A percentile compares a stretch with the other conserved stretches of the same genome.
Conservation (phyloP, 169 alveolate genomes). For the Eimeria falciformis region DNA sequence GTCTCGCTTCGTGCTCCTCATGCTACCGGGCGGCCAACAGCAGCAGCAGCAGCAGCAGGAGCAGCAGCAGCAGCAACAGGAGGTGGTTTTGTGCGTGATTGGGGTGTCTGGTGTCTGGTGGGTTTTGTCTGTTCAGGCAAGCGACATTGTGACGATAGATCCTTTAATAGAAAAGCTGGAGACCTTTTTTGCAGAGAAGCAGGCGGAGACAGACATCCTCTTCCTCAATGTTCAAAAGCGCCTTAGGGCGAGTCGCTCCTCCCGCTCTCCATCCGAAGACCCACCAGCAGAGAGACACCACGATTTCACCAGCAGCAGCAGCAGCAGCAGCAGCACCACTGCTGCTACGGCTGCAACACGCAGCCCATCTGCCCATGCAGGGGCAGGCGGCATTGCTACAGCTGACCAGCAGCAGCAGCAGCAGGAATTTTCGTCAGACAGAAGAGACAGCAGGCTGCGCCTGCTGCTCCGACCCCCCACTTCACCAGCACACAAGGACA, state of each 20-base stretch:
- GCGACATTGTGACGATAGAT: slow-evolving; percentile 53
- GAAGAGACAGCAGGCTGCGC: not conserved
- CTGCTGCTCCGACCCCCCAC: slow-evolving; percentile 5
- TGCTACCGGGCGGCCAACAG: not conserved
- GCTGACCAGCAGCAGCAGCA: slow-evolving; percentile 1
- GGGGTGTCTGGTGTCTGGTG: not conserved
- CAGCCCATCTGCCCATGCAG: not conserved
- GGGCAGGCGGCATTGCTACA: not conserved
- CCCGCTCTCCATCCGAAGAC: slow-evolving; percentile 11
- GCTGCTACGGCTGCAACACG: not conserved
- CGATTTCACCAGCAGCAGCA: slow-evolving; percentile 19
- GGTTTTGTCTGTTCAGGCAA: not conserved
- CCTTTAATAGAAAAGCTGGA: slow-evolving; percentile 41
- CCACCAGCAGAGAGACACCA: not conserved
- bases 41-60: slow-evolving; percentile 16
- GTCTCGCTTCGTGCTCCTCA: slow-evolving; percentile 8
- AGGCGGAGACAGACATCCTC: slow-evolving; percentile 49
- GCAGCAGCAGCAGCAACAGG: not conserved
- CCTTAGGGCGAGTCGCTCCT: slow-evolving; percentile 46
- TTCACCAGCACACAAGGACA: not conserved
- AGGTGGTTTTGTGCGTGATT: not conserved
- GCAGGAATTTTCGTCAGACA: not conserved
- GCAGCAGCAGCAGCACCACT: slow-evolving; percentile 45
- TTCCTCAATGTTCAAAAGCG: slow-evolving; percentile 54
- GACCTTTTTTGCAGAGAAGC: slow-evolving; percentile 45